A percentile compares a stretch with the other conserved stretches of the same genome.
Evolutionary conservation across 2,329 filamentous ascomycete species (phyloP).

Genomic region (Herpotrichia juniperi): DNA sequence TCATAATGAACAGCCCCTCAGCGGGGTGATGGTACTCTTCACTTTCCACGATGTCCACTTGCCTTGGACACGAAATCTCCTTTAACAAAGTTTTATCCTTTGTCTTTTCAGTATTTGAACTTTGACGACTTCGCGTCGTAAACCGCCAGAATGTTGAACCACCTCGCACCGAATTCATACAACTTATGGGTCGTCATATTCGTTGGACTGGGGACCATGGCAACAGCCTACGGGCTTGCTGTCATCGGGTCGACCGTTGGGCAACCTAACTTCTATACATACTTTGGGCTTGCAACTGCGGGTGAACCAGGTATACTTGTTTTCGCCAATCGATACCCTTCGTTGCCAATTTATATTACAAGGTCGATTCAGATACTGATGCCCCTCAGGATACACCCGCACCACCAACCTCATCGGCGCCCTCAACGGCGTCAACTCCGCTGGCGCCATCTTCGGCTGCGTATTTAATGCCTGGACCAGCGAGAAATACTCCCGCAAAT

Average conservation of each 20-base stretch:
- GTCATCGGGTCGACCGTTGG: constrained; percentile 54
- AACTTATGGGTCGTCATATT: constrained; percentile 42
- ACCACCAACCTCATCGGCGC: constrained; percentile 36
- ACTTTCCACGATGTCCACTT: no score
- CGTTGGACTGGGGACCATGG: constrained; percentile 40
- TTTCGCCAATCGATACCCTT: neutral
- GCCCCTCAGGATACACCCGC: constrained; percentile 42
- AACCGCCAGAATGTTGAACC: constrained; percentile 16
- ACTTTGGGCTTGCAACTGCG: constrained; percentile 25
- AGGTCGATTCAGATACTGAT: neutral
- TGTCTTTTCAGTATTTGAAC: neutral
- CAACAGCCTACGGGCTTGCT: constrained; percentile 40
- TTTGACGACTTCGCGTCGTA: neutral
- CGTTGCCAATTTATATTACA: no score
- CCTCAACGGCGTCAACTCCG: constrained; percentile 22
- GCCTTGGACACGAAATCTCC: no score
- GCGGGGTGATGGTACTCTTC: neutral
- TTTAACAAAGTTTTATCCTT: neutral
- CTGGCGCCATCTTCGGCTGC: constrained; percentile 21
- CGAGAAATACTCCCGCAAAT: constrained; percentile 23
- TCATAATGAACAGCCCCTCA: constrained; percentile 2
- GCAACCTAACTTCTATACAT: constrained; percentile 42
- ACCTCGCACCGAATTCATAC: constrained; percentile 33
- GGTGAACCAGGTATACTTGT: constrained; percentile 30
- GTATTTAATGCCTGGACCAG: constrained; percentile 17